Conservation (phyloP, 371 early-diverging fungal genomes). For the Rhizopus microsporus region DNA sequence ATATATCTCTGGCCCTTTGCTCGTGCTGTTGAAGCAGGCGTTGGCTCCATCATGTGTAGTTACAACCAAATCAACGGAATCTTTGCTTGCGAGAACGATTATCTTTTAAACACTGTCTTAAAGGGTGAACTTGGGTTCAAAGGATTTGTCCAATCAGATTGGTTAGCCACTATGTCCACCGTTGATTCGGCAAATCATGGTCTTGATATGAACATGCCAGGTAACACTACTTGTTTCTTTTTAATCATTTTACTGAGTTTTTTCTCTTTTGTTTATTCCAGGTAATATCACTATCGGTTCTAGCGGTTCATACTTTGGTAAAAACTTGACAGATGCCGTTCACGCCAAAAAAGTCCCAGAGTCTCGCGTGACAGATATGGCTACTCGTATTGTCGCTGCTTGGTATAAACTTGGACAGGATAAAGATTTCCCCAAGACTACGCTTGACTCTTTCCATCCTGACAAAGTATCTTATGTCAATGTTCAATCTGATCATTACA, state of each 20-base stretch:
- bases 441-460: constrained; percentile 29
- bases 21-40: constrained; percentile 54
- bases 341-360: constrained; percentile 27
- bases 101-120: constrained; percentile 41
- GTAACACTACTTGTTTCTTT: constrained; percentile 10
- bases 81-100: constrained; percentile 53
- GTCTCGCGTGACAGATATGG: constrained; percentile 56
- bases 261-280: not conserved
- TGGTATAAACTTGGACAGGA: constrained; percentile 53
- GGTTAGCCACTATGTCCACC: constrained; percentile 37
- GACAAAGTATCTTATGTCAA: constrained; percentile 28
- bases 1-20: constrained; percentile 60
- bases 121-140: constrained; percentile 55
- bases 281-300: constrained; percentile 33
- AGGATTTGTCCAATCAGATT: constrained; percentile 45
- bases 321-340: constrained; percentile 36
- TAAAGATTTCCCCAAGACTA: constrained; percentile 40
- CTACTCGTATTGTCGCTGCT: constrained; percentile 55
- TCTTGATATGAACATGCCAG: constrained; percentile 67
- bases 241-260: not conserved
- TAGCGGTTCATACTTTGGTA: constrained; percentile 34
- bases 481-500: constrained; percentile 44
- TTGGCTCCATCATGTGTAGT: constrained; percentile 57
- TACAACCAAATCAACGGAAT: constrained; percentile 55
- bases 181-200: constrained; percentile 43